Base-by-base conservation (phyloP, 371 early-diverging fungal genomes). In the Mortierella sp. region DNA sequence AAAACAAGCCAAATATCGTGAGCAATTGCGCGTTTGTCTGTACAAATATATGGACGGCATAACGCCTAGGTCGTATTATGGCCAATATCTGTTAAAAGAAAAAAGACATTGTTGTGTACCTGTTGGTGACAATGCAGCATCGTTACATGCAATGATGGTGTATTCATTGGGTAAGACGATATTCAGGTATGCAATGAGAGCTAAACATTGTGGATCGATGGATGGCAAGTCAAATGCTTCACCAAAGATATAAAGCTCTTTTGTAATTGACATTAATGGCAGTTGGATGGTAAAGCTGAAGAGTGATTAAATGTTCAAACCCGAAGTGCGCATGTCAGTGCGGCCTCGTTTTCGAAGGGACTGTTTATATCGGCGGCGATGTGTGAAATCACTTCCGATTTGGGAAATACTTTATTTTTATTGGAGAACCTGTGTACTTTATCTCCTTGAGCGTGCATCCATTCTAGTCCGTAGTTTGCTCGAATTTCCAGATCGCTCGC, bases 171-270 rank as follows among this genome's bases (percentile, higher is more conserved):
- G 40, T 18, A 47, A 49, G 32, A 88, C 70, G n/a, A 90, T 77
- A 51, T 87, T 86, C 40, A 92, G 64, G 70, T 88, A 90, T 5
- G 90, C 70, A 65, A 90, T 86, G 40, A 88, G 67, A 18, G 87
- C 86, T 57, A 89, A 66, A 70, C 91, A 90, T 43, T 85, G 87
- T 8, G 92, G 89, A 65, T 92, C 92, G 61, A 90, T 88, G 0
- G 92, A 90, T 35, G 90, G 88, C 32, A 86, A 84, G 70, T 86
- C 88, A n/a, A 88, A 84, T 28, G 87, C 87, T 32, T 86, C 73
- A 28, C 91, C 88, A 87, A 89, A 90, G 30, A 89, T 87, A 77
- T 90, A 90, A 40, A 91, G 84, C 67, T 88, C 87, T 22, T 39
- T 60, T 37, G 18, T 60, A 32, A 4, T 37, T 16, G 60, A 37